These are phyloP conservation scores for Lippia alba DNA, from an alignment of 305 asterid genomes.

Conservation along the genomic window DNA sequence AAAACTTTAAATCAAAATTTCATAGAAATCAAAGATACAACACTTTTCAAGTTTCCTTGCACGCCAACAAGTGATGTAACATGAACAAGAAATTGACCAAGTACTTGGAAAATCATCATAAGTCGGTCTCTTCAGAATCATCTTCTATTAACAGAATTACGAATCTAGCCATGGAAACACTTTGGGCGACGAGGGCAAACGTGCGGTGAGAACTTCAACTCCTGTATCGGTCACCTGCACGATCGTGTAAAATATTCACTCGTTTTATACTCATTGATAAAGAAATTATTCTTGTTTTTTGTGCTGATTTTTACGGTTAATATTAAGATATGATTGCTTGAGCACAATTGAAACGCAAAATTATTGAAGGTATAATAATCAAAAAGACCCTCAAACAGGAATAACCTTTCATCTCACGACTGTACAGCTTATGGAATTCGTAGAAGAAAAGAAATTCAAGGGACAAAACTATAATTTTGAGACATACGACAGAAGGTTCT, in stretches of 20 bases:
- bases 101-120: constrained; percentile 22
- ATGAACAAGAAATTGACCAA: constrained; percentile 8
- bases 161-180: constrained; percentile 82
- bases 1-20: constrained; percentile 34
- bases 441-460: no score
- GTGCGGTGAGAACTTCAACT: constrained; percentile 88
- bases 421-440: no score
- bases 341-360: no score
- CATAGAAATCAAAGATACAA: constrained; percentile 35
- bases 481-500: no score
- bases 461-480: no score
- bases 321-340: background rate
- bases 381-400: no score
- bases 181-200: constrained; percentile 80
- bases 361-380: background rate
- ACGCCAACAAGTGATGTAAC: constrained; percentile 2
- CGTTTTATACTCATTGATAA: no score
- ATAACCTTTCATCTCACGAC: no score
- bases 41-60: constrained; percentile 17
- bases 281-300: no score
- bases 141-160: constrained; percentile 34
- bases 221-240: constrained; percentile 86
- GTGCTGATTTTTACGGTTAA: no score
- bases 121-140: constrained; percentile 12
- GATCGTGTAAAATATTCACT: background rate